A percentile compares a stretch with the other conserved stretches of the same genome.
phyloP scores from a whole-genome alignment of 257 asterid species.

The Orobanche coerulescens region DNA sequence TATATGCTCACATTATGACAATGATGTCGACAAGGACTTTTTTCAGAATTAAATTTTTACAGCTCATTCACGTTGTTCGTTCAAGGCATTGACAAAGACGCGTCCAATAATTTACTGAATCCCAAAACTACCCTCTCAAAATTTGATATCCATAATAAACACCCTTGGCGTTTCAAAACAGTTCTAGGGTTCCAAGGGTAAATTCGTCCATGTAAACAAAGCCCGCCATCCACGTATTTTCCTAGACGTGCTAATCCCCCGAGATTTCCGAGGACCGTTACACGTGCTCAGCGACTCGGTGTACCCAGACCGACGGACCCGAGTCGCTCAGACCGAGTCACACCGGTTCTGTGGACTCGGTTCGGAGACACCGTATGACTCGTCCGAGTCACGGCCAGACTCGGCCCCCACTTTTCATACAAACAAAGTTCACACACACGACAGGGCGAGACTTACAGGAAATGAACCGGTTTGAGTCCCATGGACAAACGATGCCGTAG shows the following conservation, averaged over 20 bases:
- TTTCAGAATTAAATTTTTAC: conserved; percentile 26
- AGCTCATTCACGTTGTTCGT: conserved; percentile 36
- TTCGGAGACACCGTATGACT: conserved; percentile 21
- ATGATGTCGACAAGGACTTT: conserved; percentile 25
- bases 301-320: conserved; percentile 14
- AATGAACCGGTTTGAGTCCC: conserved; percentile 18
- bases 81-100: conserved; percentile 24
- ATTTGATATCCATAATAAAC: conserved; percentile 13
- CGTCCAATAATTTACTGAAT: conserved; percentile 7
- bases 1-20: conserved; percentile 27
- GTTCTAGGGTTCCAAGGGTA: conserved; percentile 34
- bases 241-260: background rate
- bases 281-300: background rate
- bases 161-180: conserved; percentile 7
- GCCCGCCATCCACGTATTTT: no score
- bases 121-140: conserved; percentile 26
- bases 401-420: conserved; percentile 14
- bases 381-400: conserved; percentile 34
- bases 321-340: conserved; percentile 41
- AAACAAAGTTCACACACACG: background rate
- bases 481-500: conserved; percentile 22
- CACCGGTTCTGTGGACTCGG: conserved; percentile 1
- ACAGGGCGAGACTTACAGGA: conserved; percentile 36
- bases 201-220: conserved; percentile 19
- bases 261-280: conserved; percentile 16